Percentiles rank a stretch among this genome's conserved stretches.
These are phyloP conservation scores for Phaeosphaeria sp. DNA, from an alignment of 2,329 filamentous ascomycete species.

Conservation along the genomic window DNA sequence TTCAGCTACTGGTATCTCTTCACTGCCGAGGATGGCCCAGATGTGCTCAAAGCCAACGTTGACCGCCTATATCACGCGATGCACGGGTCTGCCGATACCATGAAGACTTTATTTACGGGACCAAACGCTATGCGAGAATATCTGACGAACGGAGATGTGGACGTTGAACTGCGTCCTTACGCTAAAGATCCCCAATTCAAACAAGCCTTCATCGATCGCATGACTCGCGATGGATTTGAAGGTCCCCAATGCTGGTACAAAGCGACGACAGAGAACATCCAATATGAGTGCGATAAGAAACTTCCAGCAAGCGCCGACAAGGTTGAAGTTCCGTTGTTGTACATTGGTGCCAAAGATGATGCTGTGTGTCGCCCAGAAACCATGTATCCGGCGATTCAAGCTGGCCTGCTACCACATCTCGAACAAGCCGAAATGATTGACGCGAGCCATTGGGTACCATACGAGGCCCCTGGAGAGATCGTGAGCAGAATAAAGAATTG, in stretches of 20 bases:
- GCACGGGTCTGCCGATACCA: slow-evolving; percentile 43
- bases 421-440: slow-evolving; percentile 41
- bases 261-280: slow-evolving; percentile 27
- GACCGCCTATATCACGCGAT: slow-evolving; percentile 47
- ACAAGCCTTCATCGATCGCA: slow-evolving; percentile 43
- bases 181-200: slow-evolving; percentile 39
- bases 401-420: slow-evolving; percentile 39
- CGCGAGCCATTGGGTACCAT: slow-evolving; percentile 44
- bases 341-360: slow-evolving; percentile 43
- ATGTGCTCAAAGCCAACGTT: slow-evolving; percentile 48
- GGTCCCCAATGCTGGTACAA: slow-evolving; percentile 50
- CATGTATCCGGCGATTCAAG: slow-evolving; percentile 34
- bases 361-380: slow-evolving; percentile 42
- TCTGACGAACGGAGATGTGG: slow-evolving; percentile 17
- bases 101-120: slow-evolving; percentile 47
- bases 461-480: slow-evolving; percentile 45
- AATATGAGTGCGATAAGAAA: slow-evolving; percentile 35
- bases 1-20: slow-evolving; percentile 58
- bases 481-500: slow-evolving; percentile 21
- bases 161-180: slow-evolving; percentile 37
- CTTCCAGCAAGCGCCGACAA: slow-evolving; percentile 22
- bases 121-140: slow-evolving; percentile 44
- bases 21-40: slow-evolving; percentile 47
- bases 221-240: slow-evolving; percentile 43
- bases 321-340: slow-evolving; percentile 48